Evolutionary conservation across 495 filamentous ascomycete species (phyloP).

Genomic region (Peziza echinospora): DNA sequence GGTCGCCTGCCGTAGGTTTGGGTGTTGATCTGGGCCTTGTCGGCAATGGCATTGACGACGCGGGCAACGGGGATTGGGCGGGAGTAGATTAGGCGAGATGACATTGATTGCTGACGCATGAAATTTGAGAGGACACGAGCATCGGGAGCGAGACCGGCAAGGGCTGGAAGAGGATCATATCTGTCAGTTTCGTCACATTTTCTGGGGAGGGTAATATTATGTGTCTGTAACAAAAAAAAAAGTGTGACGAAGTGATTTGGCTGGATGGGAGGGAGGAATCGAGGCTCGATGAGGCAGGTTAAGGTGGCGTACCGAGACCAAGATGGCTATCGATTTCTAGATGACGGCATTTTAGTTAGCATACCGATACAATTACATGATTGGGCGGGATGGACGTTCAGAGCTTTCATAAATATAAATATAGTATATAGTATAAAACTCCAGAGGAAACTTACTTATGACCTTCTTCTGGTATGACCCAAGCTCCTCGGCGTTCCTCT

Average conservation of each 20-base stretch:
- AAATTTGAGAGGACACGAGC: constrained; percentile 98
- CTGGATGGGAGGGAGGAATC: too few relatives aligned
- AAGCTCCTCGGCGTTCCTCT: constrained; percentile 98
- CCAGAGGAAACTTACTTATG: constrained; percentile 33
- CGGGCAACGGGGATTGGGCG: constrained; percentile 73
- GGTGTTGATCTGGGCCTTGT: constrained; percentile 92
- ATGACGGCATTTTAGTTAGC: too few relatives aligned
- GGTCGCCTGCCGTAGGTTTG: constrained; percentile 93
- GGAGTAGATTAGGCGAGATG: constrained; percentile 84
- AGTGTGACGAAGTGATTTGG: too few relatives aligned
- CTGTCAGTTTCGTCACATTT: too few relatives aligned
- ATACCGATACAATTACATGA: too few relatives aligned
- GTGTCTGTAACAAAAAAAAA: too few relatives aligned
- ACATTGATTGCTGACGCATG: constrained; percentile 97
- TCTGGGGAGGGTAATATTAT: neutral
- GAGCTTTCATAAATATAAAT: neutral
- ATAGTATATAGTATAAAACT: neutral
- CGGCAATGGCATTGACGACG: constrained; percentile 72
- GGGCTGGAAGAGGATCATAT: too few relatives aligned
- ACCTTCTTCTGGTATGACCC: constrained; percentile 99
- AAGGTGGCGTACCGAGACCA: constrained; percentile 31
- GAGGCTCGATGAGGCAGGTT: too few relatives aligned
- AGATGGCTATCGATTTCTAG: constrained; percentile 71
- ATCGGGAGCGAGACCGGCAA: constrained; percentile 92
- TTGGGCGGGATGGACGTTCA: too few relatives aligned